Conservation (phyloP, 2,329 filamentous ascomycete species). For the Arthrobotrys pseudoclavata region DNA sequence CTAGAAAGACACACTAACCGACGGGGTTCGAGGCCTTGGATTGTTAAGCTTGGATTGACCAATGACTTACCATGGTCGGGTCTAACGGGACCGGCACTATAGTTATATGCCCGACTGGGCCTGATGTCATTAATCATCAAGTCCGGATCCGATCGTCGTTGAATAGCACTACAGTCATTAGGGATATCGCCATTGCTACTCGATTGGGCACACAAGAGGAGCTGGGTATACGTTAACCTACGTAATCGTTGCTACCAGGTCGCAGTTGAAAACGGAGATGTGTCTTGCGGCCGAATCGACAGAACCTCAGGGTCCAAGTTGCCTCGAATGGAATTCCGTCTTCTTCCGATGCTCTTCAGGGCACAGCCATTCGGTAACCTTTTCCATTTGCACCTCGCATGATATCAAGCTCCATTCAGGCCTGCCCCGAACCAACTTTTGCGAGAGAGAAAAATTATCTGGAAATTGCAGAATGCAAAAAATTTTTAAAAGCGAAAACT, state of each 20-base stretch:
- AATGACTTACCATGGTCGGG: constrained; percentile 12
- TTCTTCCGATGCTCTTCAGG: constrained; percentile 5
- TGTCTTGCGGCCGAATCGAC: constrained; percentile 20
- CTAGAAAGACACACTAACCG: neutral
- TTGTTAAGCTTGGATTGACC: neutral
- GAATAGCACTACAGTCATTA: too few relatives aligned
- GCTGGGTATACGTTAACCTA: neutral
- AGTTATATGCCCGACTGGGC: neutral
- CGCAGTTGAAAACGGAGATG: constrained; percentile 27
- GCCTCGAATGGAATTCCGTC: constrained; percentile 28
- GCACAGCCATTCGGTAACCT: constrained; percentile 19
- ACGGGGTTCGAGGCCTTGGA: neutral
- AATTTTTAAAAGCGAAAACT: neutral
- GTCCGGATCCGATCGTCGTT: constrained; percentile 14
- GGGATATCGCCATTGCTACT: too few relatives aligned
- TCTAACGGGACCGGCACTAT: constrained; percentile 14
- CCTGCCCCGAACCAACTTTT: constrained; percentile 2
- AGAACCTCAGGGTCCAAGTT: constrained; percentile 21
- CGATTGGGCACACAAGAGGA: too few relatives aligned
- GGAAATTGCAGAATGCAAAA: too few relatives aligned
- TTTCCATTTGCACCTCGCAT: constrained; percentile 29
- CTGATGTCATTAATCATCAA: neutral
- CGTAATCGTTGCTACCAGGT: constrained; percentile 8
- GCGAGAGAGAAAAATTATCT: neutral
- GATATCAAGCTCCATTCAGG: constrained; percentile 12